phyloP scores from a whole-genome alignment of 306 rosid genomes.

The Cucurbita moschata region DNA sequence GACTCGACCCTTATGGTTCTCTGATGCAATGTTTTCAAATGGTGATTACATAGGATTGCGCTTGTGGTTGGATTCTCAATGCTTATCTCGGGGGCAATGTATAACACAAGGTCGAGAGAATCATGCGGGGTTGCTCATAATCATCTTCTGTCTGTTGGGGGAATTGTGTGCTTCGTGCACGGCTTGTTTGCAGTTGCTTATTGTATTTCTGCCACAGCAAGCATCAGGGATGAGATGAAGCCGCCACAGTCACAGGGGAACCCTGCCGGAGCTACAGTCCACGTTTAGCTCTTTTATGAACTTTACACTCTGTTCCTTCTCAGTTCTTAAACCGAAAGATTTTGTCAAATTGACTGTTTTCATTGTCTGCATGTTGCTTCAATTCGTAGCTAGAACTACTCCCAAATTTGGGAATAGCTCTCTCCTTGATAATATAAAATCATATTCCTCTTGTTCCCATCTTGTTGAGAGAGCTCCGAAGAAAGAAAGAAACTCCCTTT shows the following conservation, averaged over 20 bases:
- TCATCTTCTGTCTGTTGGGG: constrained; percentile 53
- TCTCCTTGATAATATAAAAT: neutral
- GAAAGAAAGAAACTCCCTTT: neutral
- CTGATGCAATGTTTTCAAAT: neutral
- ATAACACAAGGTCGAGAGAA: constrained; percentile 51
- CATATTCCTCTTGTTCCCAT: neutral
- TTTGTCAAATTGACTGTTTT: neutral
- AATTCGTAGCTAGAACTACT: neutral
- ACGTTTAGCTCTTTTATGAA: neutral
- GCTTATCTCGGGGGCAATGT: constrained; percentile 42
- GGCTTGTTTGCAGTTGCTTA: constrained; percentile 43
- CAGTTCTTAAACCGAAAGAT: neutral
- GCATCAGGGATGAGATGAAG: constrained; percentile 19
- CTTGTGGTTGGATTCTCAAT: constrained; percentile 33
- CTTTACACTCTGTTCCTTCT: neutral
- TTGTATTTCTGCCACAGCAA: constrained; percentile 35
- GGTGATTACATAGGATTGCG: constrained; percentile 22
- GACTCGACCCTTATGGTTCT: no score
- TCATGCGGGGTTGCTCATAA: constrained; percentile 42
- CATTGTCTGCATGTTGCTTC: neutral
- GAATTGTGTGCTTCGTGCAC: constrained; percentile 65
- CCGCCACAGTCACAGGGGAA: neutral
- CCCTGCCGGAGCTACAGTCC: neutral
- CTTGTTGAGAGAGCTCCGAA: neutral
- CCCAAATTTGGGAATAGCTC: neutral